A percentile compares a stretch with the other conserved stretches of the same genome.
phyloP scores from a whole-genome alignment of 2,329 filamentous ascomycete species.

The Botryotinia calthae region DNA sequence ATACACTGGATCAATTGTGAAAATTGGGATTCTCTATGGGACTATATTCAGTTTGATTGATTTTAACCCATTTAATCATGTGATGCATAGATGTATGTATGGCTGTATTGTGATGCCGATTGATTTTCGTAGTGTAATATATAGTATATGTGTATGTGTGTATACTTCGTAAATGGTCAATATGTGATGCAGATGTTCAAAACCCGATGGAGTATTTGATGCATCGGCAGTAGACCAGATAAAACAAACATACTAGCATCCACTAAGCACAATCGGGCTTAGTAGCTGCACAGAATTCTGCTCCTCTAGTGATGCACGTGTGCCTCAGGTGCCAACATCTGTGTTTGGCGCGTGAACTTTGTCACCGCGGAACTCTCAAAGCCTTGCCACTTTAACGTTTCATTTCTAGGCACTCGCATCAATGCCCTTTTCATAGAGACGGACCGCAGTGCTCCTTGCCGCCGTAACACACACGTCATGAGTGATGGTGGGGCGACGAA shows the following conservation, averaged over 20 bases:
- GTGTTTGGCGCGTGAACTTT: background rate
- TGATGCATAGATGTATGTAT: background rate
- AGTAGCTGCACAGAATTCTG: background rate
- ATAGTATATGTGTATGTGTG: too few species aligned
- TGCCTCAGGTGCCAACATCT: background rate
- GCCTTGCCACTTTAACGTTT: background rate
- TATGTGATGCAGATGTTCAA: background rate
- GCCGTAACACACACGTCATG: background rate
- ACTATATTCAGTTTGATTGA: background rate
- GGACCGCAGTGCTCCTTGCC: rapidly evolving
- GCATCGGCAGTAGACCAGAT: background rate
- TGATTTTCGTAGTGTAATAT: background rate
- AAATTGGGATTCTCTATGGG: background rate
- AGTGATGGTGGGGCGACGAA: background rate
- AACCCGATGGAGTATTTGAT: background rate
- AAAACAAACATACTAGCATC: background rate
- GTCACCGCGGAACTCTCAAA: background rate
- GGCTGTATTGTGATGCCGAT: background rate
- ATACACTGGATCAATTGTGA: background rate
- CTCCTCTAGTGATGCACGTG: background rate
- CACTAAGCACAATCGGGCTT: background rate
- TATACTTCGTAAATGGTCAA: background rate
- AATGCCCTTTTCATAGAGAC: background rate
- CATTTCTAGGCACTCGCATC: background rate
- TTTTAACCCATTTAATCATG: background rate